A percentile compares a stretch with the other conserved stretches of the same genome.
Conservation (phyloP, 768 basidiomycete species). For the Tremella fuciformis region DNA sequence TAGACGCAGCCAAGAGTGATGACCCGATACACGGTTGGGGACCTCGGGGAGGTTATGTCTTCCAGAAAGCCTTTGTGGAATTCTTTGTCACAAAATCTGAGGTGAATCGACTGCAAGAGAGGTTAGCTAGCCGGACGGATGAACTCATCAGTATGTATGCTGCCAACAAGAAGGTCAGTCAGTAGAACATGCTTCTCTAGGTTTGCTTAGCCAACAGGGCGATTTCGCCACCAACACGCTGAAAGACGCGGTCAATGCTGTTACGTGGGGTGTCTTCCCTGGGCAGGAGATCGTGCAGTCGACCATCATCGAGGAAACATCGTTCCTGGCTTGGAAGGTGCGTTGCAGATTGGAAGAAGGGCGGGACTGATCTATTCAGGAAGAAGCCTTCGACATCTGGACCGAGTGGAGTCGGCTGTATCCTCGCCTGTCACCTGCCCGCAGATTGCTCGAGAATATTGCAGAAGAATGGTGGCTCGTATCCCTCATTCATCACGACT, state of each 20-base stretch:
- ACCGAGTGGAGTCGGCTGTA: constrained; percentile 88
- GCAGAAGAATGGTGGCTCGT: constrained; percentile 80
- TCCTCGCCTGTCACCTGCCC: constrained; percentile 68
- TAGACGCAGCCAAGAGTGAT: constrained; percentile 71
- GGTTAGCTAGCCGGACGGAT: constrained; percentile 53
- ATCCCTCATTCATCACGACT: constrained; percentile 90
- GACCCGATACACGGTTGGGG: constrained; percentile 90
- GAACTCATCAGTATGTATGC: constrained; percentile 77
- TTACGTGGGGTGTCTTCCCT: constrained; percentile 98
- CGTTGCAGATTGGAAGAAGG: constrained; percentile 24
- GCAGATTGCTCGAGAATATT: constrained; percentile 69
- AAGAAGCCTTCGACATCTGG: constrained; percentile 96
- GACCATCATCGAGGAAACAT: constrained; percentile 91
- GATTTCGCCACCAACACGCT: constrained; percentile 75
- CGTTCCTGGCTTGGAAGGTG: constrained; percentile 96
- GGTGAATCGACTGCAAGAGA: constrained; percentile 57
- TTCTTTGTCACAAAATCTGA: constrained; percentile 66
- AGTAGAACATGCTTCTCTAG: background rate
- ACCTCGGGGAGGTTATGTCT: constrained; percentile 86
- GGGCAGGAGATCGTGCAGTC: constrained; percentile 94
- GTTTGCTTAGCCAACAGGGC: constrained; percentile 58
- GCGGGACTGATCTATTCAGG: constrained; percentile 56
- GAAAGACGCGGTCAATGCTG: constrained; percentile 79
- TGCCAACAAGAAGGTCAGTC: constrained; percentile 66
- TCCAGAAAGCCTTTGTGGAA: constrained; percentile 96